phyloP scores from a whole-genome alignment of 305 asterid species.

The Petunia hybrid region DNA sequence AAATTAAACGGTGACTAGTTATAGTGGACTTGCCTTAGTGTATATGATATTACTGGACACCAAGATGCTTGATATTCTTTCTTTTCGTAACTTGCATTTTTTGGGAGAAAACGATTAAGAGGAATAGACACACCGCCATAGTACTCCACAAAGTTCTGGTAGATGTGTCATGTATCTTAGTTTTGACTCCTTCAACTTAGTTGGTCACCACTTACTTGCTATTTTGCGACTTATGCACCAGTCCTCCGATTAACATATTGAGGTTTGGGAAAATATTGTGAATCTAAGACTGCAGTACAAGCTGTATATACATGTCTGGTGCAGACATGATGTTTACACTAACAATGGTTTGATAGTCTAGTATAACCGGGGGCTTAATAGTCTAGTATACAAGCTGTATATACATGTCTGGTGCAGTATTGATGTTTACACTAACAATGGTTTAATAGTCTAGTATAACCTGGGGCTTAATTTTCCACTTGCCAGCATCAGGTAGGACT shows the following conservation, averaged over 20 bases:
- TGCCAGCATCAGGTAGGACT: background rate
- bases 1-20: slow-evolving; percentile 22
- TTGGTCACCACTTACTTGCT: background rate
- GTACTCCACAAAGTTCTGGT: background rate
- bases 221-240: background rate
- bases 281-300: background rate
- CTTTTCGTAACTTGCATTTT: background rate
- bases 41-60: background rate
- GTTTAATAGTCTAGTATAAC: background rate
- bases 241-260: background rate
- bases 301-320: no score
- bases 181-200: background rate
- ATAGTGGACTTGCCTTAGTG: background rate
- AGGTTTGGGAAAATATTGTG: background rate
- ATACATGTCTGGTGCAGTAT: background rate
- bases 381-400: background rate
- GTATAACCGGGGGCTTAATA: no score
- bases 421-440: background rate
- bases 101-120: slow-evolving; percentile 23
- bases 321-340: no score
- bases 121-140: background rate
- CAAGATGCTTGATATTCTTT: background rate
- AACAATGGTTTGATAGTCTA: no score
- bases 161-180: background rate
- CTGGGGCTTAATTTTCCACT: background rate